Evolutionary conservation across 2,329 filamentous ascomycete species (phyloP), one percentile per base, ranked within the genome.

Genomic region (Pestalotiopsis sp.): DNA sequence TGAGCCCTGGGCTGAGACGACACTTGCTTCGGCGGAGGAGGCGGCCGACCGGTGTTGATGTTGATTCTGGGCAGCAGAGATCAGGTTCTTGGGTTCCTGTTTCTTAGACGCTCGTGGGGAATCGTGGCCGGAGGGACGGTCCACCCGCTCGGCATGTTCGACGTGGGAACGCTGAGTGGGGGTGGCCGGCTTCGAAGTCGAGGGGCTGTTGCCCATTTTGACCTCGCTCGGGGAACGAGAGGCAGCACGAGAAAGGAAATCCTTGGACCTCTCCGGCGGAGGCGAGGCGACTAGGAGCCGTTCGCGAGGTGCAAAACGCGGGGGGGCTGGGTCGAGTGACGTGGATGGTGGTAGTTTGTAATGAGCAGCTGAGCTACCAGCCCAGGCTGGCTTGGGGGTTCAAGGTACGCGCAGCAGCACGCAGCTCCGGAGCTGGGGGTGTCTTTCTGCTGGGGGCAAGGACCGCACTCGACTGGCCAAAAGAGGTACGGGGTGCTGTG

Each of bases 1-100:
- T 68, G 86, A 88, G 73, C 87, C 87, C 68, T 87, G 84, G 65
- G 88, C 89, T 78, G 89, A 87, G 72, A 88, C 85, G 71, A 89
- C 84, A 65, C 89, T 90, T 66, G 86, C 84, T 80, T 91, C 89
- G 69, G 89, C 89, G 63, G 88, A 70, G 38, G 69, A 88, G 67
- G 86, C 89, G 73, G 85, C 85, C 69, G 85, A 86, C 72, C 87
- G 75, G 45, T 77, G 70, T 62, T 76, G 76, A 64, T 87, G 86
- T 71, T 84, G 82, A 72, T 88, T 36, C 27, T 61, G 59, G 17
- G 59, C 86, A 72, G 87, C 84, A 69, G 86, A 83, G 75, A 88
- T 85, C 75, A 86, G 86, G 75, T 86, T 85, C 79, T 83, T 83
- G 72, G 81, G 82, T 72, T 85, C 83, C 72, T 85, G 83, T 75